phyloP scores from a whole-genome alignment of 2,329 filamentous ascomycete genomes.

The Biscogniauxia sp. region DNA sequence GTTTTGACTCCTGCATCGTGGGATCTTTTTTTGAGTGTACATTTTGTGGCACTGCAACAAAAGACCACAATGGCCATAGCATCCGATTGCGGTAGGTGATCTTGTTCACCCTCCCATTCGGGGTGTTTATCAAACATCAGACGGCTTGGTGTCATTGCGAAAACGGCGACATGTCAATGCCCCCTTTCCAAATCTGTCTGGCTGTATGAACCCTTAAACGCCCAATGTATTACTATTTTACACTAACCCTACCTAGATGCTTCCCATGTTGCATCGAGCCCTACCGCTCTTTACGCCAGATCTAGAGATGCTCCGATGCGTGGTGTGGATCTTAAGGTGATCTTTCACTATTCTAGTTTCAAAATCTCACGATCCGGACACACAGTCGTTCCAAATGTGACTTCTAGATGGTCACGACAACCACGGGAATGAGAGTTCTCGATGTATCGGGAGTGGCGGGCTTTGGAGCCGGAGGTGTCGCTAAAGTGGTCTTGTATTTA shows the following conservation, averaged over 20 bases:
- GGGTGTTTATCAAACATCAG: background rate
- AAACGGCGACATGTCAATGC: background rate
- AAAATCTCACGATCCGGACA: conserved; percentile 15
- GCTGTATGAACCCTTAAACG: background rate
- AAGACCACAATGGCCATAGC: background rate
- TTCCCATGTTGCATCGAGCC: conserved; percentile 9
- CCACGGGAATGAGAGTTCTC: background rate
- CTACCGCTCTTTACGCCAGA: conserved; percentile 8
- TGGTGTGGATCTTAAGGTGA: conserved; percentile 16
- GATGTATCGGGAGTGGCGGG: background rate
- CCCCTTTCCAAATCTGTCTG: background rate
- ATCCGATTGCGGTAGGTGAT: background rate
- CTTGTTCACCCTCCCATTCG: background rate
- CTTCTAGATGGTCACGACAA: background rate
- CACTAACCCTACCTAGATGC: background rate
- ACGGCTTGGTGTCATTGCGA: background rate
- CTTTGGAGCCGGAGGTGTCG: background rate
- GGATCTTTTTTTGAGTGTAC: background rate
- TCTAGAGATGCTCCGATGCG: conserved; percentile 3
- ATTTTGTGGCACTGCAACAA: background rate
- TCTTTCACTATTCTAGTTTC: conserved; percentile 19
- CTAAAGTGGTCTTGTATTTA: background rate
- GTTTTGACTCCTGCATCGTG: background rate
- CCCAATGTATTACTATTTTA: background rate
- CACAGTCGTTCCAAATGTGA: conserved; percentile 1